Evolutionary conservation across 441 rosid species (phyloP).

Genomic region (Pelargonium fulgidum): DNA sequence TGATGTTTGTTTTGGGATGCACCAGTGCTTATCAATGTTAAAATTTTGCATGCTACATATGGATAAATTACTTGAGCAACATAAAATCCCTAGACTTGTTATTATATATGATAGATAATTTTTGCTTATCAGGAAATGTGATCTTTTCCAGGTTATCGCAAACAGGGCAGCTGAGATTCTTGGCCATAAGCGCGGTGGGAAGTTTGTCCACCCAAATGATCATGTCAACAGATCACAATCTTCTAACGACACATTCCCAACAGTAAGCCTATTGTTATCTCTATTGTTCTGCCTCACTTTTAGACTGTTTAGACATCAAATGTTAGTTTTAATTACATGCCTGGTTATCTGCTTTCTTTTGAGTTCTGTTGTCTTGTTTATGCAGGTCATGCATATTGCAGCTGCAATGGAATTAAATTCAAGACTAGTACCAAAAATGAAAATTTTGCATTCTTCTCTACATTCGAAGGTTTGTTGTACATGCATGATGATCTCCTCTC

Average conservation of each 20-base stretch:
- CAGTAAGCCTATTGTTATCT: slow-evolving; percentile 39
- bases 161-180: slow-evolving; percentile 95
- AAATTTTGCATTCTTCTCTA: slow-evolving; percentile 54
- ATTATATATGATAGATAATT: neutral
- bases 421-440: slow-evolving; percentile 69
- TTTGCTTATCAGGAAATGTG: neutral
- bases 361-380: slow-evolving; percentile 10
- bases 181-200: slow-evolving; percentile 78
- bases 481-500: neutral
- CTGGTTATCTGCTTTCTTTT: neutral
- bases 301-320: neutral
- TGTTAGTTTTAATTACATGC: neutral
- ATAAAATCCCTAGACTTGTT: neutral
- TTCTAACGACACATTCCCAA: slow-evolving; percentile 92
- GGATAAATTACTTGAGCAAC: neutral
- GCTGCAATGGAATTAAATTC: slow-evolving; percentile 79
- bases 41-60: neutral
- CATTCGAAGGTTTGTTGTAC: slow-evolving; percentile 54
- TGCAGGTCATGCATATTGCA: slow-evolving; percentile 94
- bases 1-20: neutral
- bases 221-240: slow-evolving; percentile 93
- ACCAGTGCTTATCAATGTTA: neutral
- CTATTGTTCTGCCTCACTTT: neutral
- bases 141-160: slow-evolving; percentile 66
- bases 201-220: slow-evolving; percentile 89